A percentile compares a stretch with the other conserved stretches of the same genome.
phyloP scores from a whole-genome alignment of 2,329 filamentous ascomycete species.

The Ilyonectria robusta region DNA sequence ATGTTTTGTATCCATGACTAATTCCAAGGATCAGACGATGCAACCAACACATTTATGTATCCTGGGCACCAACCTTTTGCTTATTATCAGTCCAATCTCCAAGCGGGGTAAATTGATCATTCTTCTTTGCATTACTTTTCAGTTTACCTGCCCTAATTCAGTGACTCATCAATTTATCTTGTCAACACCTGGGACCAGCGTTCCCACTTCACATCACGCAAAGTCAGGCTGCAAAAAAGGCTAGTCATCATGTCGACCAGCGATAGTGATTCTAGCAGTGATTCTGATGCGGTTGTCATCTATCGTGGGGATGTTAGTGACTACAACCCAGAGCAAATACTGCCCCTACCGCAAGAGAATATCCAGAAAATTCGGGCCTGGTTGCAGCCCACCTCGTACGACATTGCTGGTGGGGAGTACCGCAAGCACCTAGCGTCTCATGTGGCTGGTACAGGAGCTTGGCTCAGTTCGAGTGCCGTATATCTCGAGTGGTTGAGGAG shows the following conservation, averaged over 20 bases:
- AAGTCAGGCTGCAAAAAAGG: not conserved
- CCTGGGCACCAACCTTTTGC: too few relatives aligned
- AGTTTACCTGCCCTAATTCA: too few relatives aligned
- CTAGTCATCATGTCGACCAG: not conserved
- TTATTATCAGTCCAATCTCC: not conserved
- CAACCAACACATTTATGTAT: not conserved
- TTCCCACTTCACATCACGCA: not conserved
- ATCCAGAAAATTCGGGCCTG: slow-evolving; percentile 43
- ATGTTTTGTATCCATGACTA: not conserved
- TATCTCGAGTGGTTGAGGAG: slow-evolving; percentile 32
- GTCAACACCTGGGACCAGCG: too few relatives aligned
- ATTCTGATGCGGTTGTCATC: slow-evolving; percentile 45
- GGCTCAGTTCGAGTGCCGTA: slow-evolving; percentile 22
- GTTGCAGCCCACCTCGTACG: slow-evolving; percentile 39
- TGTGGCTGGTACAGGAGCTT: slow-evolving; percentile 31
- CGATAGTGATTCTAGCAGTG: slow-evolving; percentile 14
- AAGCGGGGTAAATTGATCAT: too few relatives aligned
- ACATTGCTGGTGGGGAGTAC: slow-evolving; percentile 36
- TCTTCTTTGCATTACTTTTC: too few relatives aligned
- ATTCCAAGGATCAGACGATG: not conserved
- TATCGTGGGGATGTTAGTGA: slow-evolving; percentile 49
- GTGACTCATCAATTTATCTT: too few relatives aligned
- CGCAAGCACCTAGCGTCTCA: slow-evolving; percentile 37
- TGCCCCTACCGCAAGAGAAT: slow-evolving; percentile 45
- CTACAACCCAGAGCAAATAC: slow-evolving; percentile 51